phyloP scores from a whole-genome alignment of 2,329 filamentous ascomycete species.

The Colletotrichum lentis region DNA sequence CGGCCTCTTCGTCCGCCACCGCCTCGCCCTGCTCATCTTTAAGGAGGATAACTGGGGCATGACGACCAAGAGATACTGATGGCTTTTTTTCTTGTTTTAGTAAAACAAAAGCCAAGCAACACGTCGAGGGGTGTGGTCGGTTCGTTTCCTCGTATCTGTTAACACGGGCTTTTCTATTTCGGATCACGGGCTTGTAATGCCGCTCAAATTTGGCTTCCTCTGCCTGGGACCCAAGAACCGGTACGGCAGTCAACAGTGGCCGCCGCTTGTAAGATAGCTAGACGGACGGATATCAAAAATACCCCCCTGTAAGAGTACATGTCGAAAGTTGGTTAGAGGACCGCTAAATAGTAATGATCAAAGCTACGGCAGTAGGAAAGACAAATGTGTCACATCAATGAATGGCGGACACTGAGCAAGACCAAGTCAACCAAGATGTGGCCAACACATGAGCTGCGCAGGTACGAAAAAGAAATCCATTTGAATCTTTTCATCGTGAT shows the following conservation, averaged over 20 bases:
- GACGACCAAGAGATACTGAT: constrained; percentile 35
- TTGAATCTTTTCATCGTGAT: constrained; percentile 32
- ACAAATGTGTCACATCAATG: not conserved
- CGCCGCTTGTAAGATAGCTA: constrained; percentile 17
- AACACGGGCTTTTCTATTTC: not conserved
- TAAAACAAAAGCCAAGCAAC: no score
- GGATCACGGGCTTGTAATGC: not conserved
- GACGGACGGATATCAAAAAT: constrained; percentile 21
- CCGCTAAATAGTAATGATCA: not conserved
- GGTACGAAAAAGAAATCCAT: constrained; percentile 24
- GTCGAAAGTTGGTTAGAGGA: not conserved
- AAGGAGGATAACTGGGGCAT: constrained; percentile 79
- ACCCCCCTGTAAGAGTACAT: constrained; percentile 31
- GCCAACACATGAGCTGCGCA: constrained; percentile 17
- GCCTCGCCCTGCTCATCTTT: constrained; percentile 87
- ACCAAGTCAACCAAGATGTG: not conserved
- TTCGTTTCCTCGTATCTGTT: not conserved
- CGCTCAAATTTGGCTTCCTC: not conserved
- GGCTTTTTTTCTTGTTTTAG: not conserved
- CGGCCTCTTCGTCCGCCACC: constrained; percentile 86
- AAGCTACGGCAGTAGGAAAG: not conserved
- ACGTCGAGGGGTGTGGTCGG: not conserved
- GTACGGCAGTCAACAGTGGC: not conserved
- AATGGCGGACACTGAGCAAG: not conserved
- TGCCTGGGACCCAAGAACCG: not conserved